Base-by-base conservation (phyloP, 2,329 filamentous ascomycete genomes). In the Whalleya microplaca region DNA sequence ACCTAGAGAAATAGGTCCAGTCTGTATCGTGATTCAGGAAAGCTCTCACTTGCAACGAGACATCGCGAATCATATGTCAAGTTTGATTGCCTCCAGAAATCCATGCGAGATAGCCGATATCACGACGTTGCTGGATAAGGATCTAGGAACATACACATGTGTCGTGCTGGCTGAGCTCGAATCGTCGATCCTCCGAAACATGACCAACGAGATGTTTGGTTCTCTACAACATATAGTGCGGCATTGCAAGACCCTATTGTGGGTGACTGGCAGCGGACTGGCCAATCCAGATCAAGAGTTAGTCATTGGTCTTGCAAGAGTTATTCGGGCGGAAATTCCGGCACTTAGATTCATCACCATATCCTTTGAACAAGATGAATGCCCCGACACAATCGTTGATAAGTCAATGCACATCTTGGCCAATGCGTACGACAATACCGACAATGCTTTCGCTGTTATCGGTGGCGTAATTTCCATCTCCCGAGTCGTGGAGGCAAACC, bases 161-260 rank as follows among this genome's bases (percentile, higher is more conserved):
- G 54, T 70, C 18, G 44, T 70, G 2, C 20, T 70, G 4, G 51
- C 53, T 14, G 68, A 70, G 43, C 48, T 68, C 2, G 59, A 59
- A 42, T 32, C 49, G 2, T 58, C 67, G 1, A 18, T 64, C 2
- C 52, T 70, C 18, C 52, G 51, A 21, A 47, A 62, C 19, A 58
- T 66, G 55, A 58, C 62, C 1, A 43, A 62, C 6, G 47, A 59
- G 1, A 32, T 49, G 2, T 62, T 70, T 21, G 21, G 50, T 0
- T 40, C 51, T 3, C 49, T 70, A 48, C 67, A 68, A 45, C 53
- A 55, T 1, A 49, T 69, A 18, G 43, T 67, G 41, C 51, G 37
- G n/a, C 50, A 59, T 37, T 62, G 64, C 53, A 54, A 61, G 14
- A 44, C 18, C n/a, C 4, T 66, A 32, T 4, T 67, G n/a, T 67